phyloP scores from a whole-genome alignment of 1,139 yeast species.

The Candida frijolesensis region DNA sequence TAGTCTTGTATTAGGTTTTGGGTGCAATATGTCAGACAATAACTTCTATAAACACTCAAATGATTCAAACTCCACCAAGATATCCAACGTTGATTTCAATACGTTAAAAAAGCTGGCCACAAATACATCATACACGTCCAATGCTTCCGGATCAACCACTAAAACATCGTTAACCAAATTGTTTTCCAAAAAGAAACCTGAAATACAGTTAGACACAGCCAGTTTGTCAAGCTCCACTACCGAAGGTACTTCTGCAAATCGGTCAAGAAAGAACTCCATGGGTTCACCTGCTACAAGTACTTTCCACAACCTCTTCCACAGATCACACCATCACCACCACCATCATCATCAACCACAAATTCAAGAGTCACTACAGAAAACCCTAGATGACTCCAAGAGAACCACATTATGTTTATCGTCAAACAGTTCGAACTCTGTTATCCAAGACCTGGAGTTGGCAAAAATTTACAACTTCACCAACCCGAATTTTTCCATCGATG shows the following conservation, averaged over 20 bases:
- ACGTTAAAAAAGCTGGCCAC: constrained; percentile 39
- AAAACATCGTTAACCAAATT: constrained; percentile 33
- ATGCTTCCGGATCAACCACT: constrained; percentile 24
- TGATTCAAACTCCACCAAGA: constrained; percentile 24
- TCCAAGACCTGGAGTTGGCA: constrained; percentile 39
- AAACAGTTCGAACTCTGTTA: constrained; percentile 42
- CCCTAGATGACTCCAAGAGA: constrained; percentile 18
- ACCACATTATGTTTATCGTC: constrained; percentile 40
- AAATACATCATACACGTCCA: constrained; percentile 32
- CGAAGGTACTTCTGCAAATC: constrained; percentile 7
- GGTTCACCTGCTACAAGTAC: constrained; percentile 39
- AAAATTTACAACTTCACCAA: constrained; percentile 42
- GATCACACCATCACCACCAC: constrained; percentile 21
- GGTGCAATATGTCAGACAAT: background rate
- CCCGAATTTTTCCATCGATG: constrained; percentile 31
- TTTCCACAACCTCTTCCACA: constrained; percentile 39
- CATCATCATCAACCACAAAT: constrained; percentile 10
- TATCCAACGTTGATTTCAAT: constrained; percentile 44
- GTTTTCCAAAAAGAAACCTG: constrained; percentile 30
- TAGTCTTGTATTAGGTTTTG: no score
- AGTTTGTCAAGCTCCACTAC: constrained; percentile 28
- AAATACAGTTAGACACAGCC: constrained; percentile 30
- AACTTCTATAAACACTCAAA: constrained; percentile 23
- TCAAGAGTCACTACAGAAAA: constrained; percentile 5
- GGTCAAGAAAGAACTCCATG: constrained; percentile 27